Conservation (phyloP, 2,329 filamentous ascomycete species). For the Tolypocladium nubicola region DNA sequence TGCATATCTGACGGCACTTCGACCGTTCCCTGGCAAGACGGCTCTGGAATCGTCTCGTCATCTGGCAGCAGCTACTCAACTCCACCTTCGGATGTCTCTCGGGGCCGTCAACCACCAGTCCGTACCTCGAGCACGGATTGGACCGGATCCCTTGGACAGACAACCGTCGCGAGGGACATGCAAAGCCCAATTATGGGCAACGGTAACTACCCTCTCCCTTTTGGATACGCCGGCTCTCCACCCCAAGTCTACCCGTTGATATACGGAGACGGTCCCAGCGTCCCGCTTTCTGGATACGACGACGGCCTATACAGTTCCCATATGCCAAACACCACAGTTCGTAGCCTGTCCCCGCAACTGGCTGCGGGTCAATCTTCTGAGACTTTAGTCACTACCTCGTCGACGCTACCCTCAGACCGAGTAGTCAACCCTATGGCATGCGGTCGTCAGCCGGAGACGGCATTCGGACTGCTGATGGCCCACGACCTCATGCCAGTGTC, state of each 20-base stretch:
- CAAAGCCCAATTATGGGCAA: constrained; percentile 11
- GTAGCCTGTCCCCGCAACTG: constrained; percentile 37
- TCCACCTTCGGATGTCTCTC: constrained; percentile 26
- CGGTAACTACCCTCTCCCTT: constrained; percentile 15
- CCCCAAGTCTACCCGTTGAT: constrained; percentile 20
- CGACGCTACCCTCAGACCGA: constrained; percentile 24
- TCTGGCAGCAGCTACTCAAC: constrained; percentile 38
- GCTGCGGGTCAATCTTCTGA: constrained; percentile 36
- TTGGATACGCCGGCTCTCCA: constrained; percentile 16
- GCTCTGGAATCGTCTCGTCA: constrained; percentile 31
- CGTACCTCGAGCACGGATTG: constrained; percentile 20
- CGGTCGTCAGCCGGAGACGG: constrained; percentile 29
- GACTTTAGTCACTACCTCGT: constrained; percentile 35
- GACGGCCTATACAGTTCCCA: constrained; percentile 26
- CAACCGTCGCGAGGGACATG: constrained; percentile 8
- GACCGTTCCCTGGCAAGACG: constrained; percentile 21
- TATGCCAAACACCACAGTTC: constrained; percentile 31
- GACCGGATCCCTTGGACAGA: constrained; percentile 18
- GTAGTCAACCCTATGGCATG: constrained; percentile 23
- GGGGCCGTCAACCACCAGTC: constrained; percentile 14
- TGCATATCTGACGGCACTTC: constrained; percentile 11
- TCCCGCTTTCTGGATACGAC: constrained; percentile 24
- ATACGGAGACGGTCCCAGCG: constrained; percentile 17
- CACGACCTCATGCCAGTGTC: constrained; percentile 16
- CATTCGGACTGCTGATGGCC: constrained; percentile 22